Conservation (phyloP, 192 early-diverging fungal species). For the Rhizophlyctis rosea region DNA sequence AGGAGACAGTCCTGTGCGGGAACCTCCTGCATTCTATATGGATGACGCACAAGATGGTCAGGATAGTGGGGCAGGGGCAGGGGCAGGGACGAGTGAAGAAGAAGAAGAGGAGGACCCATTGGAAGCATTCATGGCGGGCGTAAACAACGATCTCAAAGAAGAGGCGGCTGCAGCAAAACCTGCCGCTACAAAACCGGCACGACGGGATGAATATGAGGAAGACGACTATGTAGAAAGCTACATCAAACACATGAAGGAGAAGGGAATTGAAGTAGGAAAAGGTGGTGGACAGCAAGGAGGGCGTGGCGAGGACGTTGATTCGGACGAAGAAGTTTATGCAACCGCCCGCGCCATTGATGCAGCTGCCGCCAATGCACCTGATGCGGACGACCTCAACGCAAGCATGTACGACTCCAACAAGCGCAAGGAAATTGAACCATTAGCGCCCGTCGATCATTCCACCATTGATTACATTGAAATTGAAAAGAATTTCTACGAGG, state of each 20-base stretch:
- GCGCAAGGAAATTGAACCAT: slow-evolving; percentile 68
- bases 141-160: slow-evolving; percentile 51
- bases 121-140: slow-evolving; percentile 81
- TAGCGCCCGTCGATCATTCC: slow-evolving; percentile 64
- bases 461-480: slow-evolving; percentile 64
- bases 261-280: slow-evolving; percentile 71
- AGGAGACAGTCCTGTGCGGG: too few relatives aligned
- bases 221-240: slow-evolving; percentile 76
- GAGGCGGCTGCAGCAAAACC: slow-evolving; percentile 33
- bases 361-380: slow-evolving; percentile 54
- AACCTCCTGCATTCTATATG: too few relatives aligned
- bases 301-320: slow-evolving; percentile 51
- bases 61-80: not conserved
- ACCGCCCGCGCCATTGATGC: slow-evolving; percentile 74
- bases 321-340: slow-evolving; percentile 83
- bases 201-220: slow-evolving; percentile 68
- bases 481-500: slow-evolving; percentile 76
- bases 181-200: slow-evolving; percentile 8
- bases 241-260: slow-evolving; percentile 70
- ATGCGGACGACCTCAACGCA: slow-evolving; percentile 27
- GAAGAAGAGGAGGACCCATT: slow-evolving; percentile 58
- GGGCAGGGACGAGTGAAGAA: not conserved
- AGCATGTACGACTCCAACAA: slow-evolving; percentile 17
- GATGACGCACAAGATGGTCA: too few relatives aligned
- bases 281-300: slow-evolving; percentile 25